phyloP scores from a whole-genome alignment of 2,329 filamentous ascomycete species.

The Colletotrichum lini region DNA sequence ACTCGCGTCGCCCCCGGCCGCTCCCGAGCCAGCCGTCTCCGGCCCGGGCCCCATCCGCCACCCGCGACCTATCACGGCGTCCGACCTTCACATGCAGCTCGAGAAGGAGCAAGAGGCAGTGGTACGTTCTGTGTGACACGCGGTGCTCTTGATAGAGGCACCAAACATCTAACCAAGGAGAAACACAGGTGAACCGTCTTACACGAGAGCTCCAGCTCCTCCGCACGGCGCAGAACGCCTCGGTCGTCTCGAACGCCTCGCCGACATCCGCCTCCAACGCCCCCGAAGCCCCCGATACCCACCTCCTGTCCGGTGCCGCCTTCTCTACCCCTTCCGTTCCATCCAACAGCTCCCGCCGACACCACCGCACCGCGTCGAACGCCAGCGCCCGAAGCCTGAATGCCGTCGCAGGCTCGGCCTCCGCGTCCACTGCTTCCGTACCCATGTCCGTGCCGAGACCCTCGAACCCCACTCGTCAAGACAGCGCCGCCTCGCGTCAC shows the following conservation, averaged over 20 bases:
- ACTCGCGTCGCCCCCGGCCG: constrained; percentile 40
- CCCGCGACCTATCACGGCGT: constrained; percentile 87
- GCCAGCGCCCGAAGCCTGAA: constrained; percentile 68
- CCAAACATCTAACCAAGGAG: constrained; percentile 17
- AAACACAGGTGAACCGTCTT: constrained; percentile 85
- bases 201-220: constrained; percentile 90
- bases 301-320: constrained; percentile 69
- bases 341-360: constrained; percentile 63
- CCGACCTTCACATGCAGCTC: constrained; percentile 89
- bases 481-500: constrained; percentile 68
- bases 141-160: neutral
- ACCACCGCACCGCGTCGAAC: constrained; percentile 72
- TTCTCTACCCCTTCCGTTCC: constrained; percentile 72
- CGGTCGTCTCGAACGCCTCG: constrained; percentile 76
- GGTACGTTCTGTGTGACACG: constrained; percentile 64
- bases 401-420: constrained; percentile 56
- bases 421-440: constrained; percentile 55
- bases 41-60: constrained; percentile 85
- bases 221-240: constrained; percentile 78
- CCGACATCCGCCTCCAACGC: constrained; percentile 71
- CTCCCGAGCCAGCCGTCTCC: constrained; percentile 56
- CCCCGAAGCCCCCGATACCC: constrained; percentile 62
- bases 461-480: constrained; percentile 64
- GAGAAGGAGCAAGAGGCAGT: constrained; percentile 97
- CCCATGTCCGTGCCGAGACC: constrained; percentile 61